Base-by-base conservation (phyloP, 257 asterid species). In the Verbascum thapsus region DNA sequence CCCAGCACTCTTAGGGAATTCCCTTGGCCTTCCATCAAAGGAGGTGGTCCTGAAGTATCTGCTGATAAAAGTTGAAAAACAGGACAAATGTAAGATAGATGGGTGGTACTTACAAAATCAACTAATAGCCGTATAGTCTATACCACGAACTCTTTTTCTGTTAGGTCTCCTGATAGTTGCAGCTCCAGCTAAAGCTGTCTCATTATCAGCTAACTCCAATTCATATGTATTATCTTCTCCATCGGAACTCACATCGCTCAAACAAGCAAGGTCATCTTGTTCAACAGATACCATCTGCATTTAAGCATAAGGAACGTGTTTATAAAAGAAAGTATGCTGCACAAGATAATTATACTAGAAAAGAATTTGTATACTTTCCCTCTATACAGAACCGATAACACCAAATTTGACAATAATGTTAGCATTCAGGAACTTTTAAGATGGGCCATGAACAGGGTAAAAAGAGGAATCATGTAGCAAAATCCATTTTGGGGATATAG, bases 21-120 rank as follows among this genome's bases (percentile, higher is more conserved):
- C 53, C 96, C 98, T 85, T 92, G 95, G 16, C 99, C 97, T 83
- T 89, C 99, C 97, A 92, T 87, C 73, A 89, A 76, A 68, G 99
- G 99, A 69, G 76, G 79, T 43, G 83, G 81, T 56, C 87, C 96
- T 52, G 90, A 74, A 56, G 91, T 22, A 39, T 89, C 97, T 72
- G 76, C 80, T 74, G 60, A 72, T 20, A 72, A 77, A 73, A 35
- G 60, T 35, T 16, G 30, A 26, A 26, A 26, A 66, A 53, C 11
- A 71, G 53, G 37, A 48, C 16, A 7, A 26, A 26, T 26, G 16
- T 78, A 57, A 75, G 30, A 55, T 53, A 34, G 34, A 20, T 44
- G 12, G 10, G 55, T 34, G 42, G 34, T 19, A 30, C 38, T 58
- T 57, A 13, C 49, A 37, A 3, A 35, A 58, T 53, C 63, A 67